Percentiles rank a stretch among this genome's conserved stretches.
Evolutionary conservation across 2,329 filamentous ascomycete genomes (phyloP).

Genomic region (Diaporthe vaccinii): DNA sequence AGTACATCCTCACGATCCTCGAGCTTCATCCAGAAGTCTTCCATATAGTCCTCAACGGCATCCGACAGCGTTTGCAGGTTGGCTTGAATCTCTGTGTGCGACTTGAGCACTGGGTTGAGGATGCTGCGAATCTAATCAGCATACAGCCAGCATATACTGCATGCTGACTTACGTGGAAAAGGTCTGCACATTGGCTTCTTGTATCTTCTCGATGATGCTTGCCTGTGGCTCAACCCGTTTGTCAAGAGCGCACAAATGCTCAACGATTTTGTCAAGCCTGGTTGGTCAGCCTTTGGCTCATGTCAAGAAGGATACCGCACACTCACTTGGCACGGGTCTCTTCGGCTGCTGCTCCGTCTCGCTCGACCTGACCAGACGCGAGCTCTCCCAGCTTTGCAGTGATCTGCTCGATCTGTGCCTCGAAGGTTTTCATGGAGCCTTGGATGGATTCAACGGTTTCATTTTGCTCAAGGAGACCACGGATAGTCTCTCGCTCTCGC

Average conservation of each 20-base stretch:
- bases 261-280: constrained; percentile 36
- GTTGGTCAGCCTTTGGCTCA: not conserved
- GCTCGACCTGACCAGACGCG: constrained; percentile 15
- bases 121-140: constrained; percentile 19
- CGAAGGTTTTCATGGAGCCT: constrained; percentile 27
- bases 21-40: constrained; percentile 37
- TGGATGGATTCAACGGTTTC: constrained; percentile 20
- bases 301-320: not conserved
- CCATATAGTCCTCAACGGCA: constrained; percentile 26
- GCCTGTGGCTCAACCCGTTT: not conserved
- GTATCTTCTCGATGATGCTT: constrained; percentile 25
- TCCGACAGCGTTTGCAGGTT: constrained; percentile 15
- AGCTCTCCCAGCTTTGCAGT: constrained; percentile 24
- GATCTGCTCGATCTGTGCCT: constrained; percentile 26
- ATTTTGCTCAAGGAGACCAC: constrained; percentile 27
- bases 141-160: not conserved
- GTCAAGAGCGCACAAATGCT: constrained; percentile 7
- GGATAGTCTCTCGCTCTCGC: constrained; percentile 34
- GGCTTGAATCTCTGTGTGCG: constrained; percentile 31
- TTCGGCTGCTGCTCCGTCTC: constrained; percentile 37
- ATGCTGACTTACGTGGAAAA: constrained; percentile 32
- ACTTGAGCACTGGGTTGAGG: constrained; percentile 19
- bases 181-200: constrained; percentile 27
- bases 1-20: constrained; percentile 37
- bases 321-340: constrained; percentile 36